A percentile compares a stretch with the other conserved stretches of the same genome.
These are phyloP conservation scores for Paramecium tetraurelia DNA, from an alignment of 73 alveolate species.

Conservation along the genomic window DNA sequence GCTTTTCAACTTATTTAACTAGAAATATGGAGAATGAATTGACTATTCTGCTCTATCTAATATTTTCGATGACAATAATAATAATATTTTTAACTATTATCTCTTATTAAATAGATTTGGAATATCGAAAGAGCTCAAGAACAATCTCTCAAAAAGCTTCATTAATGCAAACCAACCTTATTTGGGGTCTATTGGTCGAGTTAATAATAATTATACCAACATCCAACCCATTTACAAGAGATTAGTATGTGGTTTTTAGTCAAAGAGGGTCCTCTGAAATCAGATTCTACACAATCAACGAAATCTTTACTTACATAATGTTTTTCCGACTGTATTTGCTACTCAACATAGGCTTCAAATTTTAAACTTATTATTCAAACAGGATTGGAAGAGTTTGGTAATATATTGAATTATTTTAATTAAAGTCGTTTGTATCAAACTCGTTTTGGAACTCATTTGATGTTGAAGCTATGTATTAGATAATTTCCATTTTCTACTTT, in stretches of 20 bases:
- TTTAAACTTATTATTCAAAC: background rate
- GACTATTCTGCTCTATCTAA: background rate
- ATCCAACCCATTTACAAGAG: background rate
- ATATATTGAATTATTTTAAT: background rate
- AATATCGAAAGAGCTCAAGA: background rate
- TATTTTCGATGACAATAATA: background rate
- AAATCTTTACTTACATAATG: slow-evolving; percentile 2
- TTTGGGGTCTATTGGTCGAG: background rate
- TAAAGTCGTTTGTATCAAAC: background rate
- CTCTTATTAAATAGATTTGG: background rate
- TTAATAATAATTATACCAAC: background rate
- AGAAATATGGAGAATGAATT: background rate
- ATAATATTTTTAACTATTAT: background rate
- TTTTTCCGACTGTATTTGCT: background rate
- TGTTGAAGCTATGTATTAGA: background rate
- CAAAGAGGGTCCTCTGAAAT: background rate
- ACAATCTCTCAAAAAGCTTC: background rate
- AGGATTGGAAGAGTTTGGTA: slow-evolving; percentile 14
- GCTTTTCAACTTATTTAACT: background rate
- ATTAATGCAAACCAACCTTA: background rate
- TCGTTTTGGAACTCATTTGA: background rate
- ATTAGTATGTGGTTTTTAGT: background rate
- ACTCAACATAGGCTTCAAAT: background rate
- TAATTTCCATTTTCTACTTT: background rate
- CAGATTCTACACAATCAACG: background rate